Evolutionary conservation across 331 rosid species (phyloP), one percentile per base, ranked within the genome.

Genomic region (Stylosanthes scabra): DNA sequence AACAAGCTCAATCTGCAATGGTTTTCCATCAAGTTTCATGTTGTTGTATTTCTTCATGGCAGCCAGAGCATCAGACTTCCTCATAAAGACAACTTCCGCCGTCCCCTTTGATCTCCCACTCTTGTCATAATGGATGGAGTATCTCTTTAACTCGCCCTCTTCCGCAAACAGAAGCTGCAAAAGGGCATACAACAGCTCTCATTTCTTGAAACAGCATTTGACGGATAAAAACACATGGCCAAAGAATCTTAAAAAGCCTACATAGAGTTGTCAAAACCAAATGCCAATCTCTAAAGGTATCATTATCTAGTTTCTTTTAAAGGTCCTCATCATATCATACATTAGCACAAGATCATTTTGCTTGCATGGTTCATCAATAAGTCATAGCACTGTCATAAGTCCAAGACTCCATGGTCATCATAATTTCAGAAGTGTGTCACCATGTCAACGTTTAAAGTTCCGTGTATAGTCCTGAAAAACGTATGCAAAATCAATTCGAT

Each of bases 21-120:
- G 78, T 64, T 82, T 85, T 61, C 92, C 92, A 78, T 89, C 92
- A 73, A 89, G 92, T 40, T 8, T 76, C 81, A 75, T 49, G 50
- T 85, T 80, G 78, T 87, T 82, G 82, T 83, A 89, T 71, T 70
- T 83, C 64, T 76, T 72, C 14, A 89, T 76, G 74, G 92, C 92
- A 70, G 81, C 78, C 27, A 85, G 16, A 54, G 96, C 96, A 83
- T 87, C 89, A 45, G 81, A 54, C 59, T 70, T 46, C 68, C 51
- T 83, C 11, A 11, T 5, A 66, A 62, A 89, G 71, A 87, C 87
- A 78, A 87, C 90, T 74, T 87, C 90, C n/a, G 88, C 89, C 0
- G 92, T 87, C 77, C 96, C 96, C 87, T 83, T 89, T 51, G 96
- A 87, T 82, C 83, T 87, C 76, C 92, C 92, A 66, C 81, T 83